Base-by-base conservation (phyloP, 129 eudicot genomes). In the Apium graveolens region DNA sequence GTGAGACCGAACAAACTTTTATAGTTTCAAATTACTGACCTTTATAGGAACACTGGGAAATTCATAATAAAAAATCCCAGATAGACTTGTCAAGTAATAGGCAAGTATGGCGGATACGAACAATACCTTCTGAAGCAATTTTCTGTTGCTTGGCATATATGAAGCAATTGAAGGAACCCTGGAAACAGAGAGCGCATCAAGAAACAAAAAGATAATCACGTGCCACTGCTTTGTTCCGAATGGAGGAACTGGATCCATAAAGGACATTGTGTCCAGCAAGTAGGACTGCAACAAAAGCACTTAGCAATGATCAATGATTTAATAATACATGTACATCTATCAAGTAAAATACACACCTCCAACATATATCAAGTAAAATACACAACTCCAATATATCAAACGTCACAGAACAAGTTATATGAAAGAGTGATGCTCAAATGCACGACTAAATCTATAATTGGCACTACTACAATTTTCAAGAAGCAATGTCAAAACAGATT, bases 191-290 rank as follows among this genome's bases (percentile, higher is more conserved):
- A 95, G 93, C 78, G 97, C 97, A 77, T 95, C 98, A 35, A 90
- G 55, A 63, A 89, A 91, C 88, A 95, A 78, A 83, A 90, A 91
- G 46, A 86, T 84, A 65, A 91, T 51, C 69, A 91, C 86, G 48
- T 90, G 92, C 98, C 98, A 95, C 78, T 91, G 97, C 80, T 88
- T 95, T 80, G 81, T 86, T 77, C 93, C 87, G 68, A 95, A 87
- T 57, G 91, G 84, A 11, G 98, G 98, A 78, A 95, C 87, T 77
- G 98, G 86, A 75, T 95, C 98, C 69, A 83, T 57, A 79, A 94
- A 94, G 10, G 98, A 91, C 98, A 91, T 89, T 42, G 98, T 94
- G 70, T 88, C 92, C 73, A 95, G 82, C 39, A 95, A 80, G 68
- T 80, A 55, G 68, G 81, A 88, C 98, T 91, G 97, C 72, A 79